Evolutionary conservation across 768 basidiomycete species (phyloP), one percentile per base, ranked within the genome.

Genomic region (Tylopilus felleus): DNA sequence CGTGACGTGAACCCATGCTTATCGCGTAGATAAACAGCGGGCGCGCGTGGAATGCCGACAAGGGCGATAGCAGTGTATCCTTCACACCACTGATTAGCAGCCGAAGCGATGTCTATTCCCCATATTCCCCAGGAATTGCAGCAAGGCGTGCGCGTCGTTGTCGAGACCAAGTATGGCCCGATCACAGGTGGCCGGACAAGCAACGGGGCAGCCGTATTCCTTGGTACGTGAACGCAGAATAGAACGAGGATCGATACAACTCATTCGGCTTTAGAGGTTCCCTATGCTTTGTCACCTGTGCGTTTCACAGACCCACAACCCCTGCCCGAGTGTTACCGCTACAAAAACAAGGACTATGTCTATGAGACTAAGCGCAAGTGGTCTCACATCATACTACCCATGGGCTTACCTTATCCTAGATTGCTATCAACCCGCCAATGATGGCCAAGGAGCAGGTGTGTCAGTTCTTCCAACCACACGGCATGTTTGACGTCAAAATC

Each of bases 241-340:
- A 39, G 25, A 9, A 1, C 27, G 16, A 23, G 14, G 16, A 9
- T 36, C 35, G 35, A 17, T 9, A 17, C 12, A 2, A 13, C 46
- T 35, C 22, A 38, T n/a, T 31, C 13, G 16, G 19, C 16, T 5
- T 14, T 52, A 90, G 87, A 91, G n/a, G 36, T 91, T 49, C 86
- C 88, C 5, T 91, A 86, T 63, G 88, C 84, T 3, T 66, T 86
- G 16, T 80, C 85, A 27, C 85, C 86, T 0, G 68, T 63, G 14
- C 77, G 87, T 23, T 90, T 89, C 60, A 71, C 82, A 46, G 83
- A 90, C 61, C 83, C 87, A 4, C 61, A 75, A 23, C 73, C 80
- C 0, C 70, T 90, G 5, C 83, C 87, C 2, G 47, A 71, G 4
- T 70, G 71, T 41, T 83, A 80, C 64, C 73, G 67, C 16, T 91